These are phyloP conservation scores for Paraphoma sp. DNA, from an alignment of 2,329 filamentous ascomycete genomes.

Conservation along the genomic window DNA sequence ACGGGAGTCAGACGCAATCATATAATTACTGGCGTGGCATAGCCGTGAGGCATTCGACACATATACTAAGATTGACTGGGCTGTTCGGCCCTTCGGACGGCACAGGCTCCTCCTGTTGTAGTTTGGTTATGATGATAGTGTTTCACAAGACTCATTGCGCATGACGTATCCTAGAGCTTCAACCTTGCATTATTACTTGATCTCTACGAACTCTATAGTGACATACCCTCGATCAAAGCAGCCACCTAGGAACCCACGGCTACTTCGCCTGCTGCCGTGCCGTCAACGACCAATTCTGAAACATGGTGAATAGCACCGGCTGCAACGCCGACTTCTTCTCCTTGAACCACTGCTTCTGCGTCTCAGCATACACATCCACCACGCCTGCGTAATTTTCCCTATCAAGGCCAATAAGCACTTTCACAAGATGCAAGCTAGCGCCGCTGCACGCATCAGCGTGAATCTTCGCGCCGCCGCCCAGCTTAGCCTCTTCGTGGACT, in stretches of 20 bases:
- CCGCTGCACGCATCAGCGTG: slow-evolving; percentile 79
- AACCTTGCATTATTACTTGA: no score
- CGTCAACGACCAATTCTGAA: slow-evolving; percentile 52
- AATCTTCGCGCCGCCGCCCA: slow-evolving; percentile 69
- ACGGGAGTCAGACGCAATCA: no score
- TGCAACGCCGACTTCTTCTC: slow-evolving; percentile 52
- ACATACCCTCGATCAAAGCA: no score
- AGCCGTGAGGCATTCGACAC: no score
- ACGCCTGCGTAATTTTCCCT: slow-evolving; percentile 46
- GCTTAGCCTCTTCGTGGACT: slow-evolving; percentile 72
- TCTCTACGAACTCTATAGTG: no score
- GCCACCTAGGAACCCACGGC: not conserved
- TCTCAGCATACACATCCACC: slow-evolving; percentile 51
- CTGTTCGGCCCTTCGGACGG: no score
- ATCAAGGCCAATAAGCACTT: slow-evolving; percentile 63
- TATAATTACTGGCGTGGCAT: no score
- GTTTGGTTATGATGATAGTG: no score
- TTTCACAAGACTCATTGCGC: no score
- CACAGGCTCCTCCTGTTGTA: no score
- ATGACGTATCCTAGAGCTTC: no score
- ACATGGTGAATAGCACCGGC: slow-evolving; percentile 54
- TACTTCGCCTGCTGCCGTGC: slow-evolving; percentile 34
- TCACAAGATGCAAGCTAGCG: slow-evolving; percentile 71
- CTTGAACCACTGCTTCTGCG: slow-evolving; percentile 52
- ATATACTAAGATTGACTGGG: no score